These are phyloP conservation scores for Catharanthus roseus DNA, from an alignment of 257 asterid genomes.

Conservation along the genomic window DNA sequence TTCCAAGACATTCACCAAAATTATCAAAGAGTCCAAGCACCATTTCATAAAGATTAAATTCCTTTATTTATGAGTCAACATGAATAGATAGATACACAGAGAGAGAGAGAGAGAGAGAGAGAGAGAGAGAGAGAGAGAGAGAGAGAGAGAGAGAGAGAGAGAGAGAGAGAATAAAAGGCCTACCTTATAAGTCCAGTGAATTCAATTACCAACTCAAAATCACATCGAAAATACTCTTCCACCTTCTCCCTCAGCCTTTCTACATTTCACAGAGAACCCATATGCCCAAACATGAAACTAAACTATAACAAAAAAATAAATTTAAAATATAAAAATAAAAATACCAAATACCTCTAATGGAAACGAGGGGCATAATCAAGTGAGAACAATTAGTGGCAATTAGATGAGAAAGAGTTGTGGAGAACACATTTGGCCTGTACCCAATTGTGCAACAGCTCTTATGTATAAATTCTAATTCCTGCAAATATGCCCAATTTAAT, in stretches of 20 bases:
- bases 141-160: no score
- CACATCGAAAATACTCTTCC: constrained; percentile 77
- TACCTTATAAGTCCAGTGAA: constrained; percentile 91
- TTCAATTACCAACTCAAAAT: constrained; percentile 76
- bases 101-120: no score
- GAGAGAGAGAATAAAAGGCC: not conserved
- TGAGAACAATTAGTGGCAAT: constrained; percentile 71
- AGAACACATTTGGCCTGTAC: constrained; percentile 83
- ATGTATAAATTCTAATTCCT: constrained; percentile 89
- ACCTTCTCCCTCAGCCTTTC: constrained; percentile 76
- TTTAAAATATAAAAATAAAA: not conserved
- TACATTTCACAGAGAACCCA: constrained; percentile 22
- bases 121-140: no score
- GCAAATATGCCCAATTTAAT: not conserved
- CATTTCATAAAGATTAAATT: not conserved
- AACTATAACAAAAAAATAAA: not conserved
- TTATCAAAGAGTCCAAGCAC: not conserved
- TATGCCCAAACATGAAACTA: not conserved
- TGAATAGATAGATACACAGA: no score
- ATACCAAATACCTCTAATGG: constrained; percentile 57
- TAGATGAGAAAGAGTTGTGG: constrained; percentile 88
- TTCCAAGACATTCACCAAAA: not conserved
- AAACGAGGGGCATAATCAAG: constrained; percentile 70
- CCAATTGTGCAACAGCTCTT: constrained; percentile 86
- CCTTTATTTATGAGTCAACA: not conserved